Conservation (phyloP, 257 asterid genomes). For the Ajuga chamaepitys region DNA sequence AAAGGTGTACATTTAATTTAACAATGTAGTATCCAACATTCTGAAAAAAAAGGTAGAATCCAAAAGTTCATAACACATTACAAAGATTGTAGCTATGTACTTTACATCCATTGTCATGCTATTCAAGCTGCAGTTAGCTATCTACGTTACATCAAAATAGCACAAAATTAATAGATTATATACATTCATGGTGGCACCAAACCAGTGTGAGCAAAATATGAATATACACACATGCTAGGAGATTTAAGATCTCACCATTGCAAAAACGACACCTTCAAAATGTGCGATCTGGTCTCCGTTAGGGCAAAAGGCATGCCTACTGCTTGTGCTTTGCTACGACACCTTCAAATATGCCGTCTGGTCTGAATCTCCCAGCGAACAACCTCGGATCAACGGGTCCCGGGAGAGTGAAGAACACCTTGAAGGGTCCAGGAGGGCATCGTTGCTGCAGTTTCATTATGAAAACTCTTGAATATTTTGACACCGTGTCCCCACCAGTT, state of each 20-base stretch:
- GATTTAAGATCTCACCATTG: not conserved
- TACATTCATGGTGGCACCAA: not conserved
- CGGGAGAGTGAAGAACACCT: conserved; percentile 51
- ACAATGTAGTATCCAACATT: too few species aligned
- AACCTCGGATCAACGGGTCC: conserved; percentile 75
- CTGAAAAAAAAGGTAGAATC: too few species aligned
- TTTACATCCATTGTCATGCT: not conserved
- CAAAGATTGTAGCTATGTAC: not conserved
- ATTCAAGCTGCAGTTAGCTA: not conserved
- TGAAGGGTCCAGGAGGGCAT: conserved; percentile 70
- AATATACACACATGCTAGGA: too few species aligned
- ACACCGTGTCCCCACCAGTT: conserved; percentile 41
- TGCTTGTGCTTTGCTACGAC: conserved; percentile 35
- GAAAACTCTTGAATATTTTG: conserved; percentile 43
- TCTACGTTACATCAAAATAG: not conserved
- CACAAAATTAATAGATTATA: not conserved
- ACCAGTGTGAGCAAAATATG: not conserved
- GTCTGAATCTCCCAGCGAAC: conserved; percentile 42
- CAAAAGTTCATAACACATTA: too few species aligned
- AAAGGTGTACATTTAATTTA: too few species aligned
- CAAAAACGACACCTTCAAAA: conserved; percentile 5
- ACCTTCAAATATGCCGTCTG: conserved; percentile 67
- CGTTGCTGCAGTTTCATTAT: conserved; percentile 57
- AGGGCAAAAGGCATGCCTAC: not conserved
- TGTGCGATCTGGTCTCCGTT: not conserved